Percentiles rank a stretch among this genome's conserved stretches.
Evolutionary conservation across 495 filamentous ascomycete species (phyloP).

Genomic region (Daldinia concentrica): DNA sequence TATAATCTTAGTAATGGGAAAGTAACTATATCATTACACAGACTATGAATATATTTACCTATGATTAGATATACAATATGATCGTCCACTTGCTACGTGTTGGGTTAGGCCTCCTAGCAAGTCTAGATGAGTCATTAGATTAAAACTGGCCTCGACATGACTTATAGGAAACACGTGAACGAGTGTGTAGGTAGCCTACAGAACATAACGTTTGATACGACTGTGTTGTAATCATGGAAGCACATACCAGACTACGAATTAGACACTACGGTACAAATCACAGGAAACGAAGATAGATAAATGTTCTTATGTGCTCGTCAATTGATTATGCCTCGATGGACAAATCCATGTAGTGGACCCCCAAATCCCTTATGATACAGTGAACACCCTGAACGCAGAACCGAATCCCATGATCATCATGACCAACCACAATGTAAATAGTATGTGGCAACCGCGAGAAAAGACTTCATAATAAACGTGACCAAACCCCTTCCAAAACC

Average conservation of each 20-base stretch:
- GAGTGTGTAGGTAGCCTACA: no score
- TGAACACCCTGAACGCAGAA: slow-evolving; percentile 52
- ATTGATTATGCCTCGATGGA: slow-evolving; percentile 45
- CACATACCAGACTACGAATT: neutral
- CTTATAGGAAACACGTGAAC: no score
- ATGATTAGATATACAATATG: no score
- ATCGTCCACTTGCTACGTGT: no score
- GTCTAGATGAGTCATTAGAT: no score
- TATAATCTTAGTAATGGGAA: no score
- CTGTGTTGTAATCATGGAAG: no score
- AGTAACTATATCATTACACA: no score
- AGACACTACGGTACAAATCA: slow-evolving; percentile 21
- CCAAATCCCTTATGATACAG: slow-evolving; percentile 50
- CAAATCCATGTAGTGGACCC: slow-evolving; percentile 38
- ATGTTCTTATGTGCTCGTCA: slow-evolving; percentile 36
- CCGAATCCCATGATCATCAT: slow-evolving; percentile 51
- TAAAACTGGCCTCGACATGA: no score
- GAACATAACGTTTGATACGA: no score
- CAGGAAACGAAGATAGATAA: neutral
- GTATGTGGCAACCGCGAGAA: slow-evolving; percentile 37
- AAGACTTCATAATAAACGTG: slow-evolving; percentile 50
- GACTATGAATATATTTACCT: no score
- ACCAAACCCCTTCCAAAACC: slow-evolving; percentile 33
- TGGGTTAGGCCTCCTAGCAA: no score
- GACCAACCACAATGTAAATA: slow-evolving; percentile 43